phyloP scores from a whole-genome alignment of 2,329 filamentous ascomycete genomes.

The Pleomassaria siparia region DNA sequence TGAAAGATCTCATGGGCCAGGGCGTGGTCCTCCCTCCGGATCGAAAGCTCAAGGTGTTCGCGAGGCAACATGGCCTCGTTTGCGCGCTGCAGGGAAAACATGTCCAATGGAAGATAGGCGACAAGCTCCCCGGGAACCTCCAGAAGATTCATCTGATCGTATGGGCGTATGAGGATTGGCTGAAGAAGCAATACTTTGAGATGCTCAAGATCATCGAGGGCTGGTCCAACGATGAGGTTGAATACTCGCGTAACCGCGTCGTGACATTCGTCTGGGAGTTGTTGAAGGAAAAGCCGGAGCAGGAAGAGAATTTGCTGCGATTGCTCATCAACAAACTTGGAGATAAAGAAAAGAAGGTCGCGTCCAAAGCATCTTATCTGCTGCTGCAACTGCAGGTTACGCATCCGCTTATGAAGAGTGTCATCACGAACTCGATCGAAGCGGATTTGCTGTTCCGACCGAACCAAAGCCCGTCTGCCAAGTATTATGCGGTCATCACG shows the following conservation, averaged over 20 bases:
- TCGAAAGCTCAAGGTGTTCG: conserved; percentile 78
- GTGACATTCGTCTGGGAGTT: conserved; percentile 91
- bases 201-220: conserved; percentile 86
- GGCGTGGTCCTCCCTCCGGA: conserved; percentile 82
- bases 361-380: conserved; percentile 88
- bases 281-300: conserved; percentile 93
- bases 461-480: conserved; percentile 82
- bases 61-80: conserved; percentile 74
- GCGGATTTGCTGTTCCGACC: conserved; percentile 84
- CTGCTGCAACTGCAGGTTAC: conserved; percentile 86
- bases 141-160: conserved; percentile 76
- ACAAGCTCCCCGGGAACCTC: conserved; percentile 71
- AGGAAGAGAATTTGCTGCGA: conserved; percentile 89
- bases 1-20: conserved; percentile 92
- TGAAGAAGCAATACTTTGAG: conserved; percentile 92
- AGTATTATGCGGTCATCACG: conserved; percentile 95
- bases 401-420: conserved; percentile 90
- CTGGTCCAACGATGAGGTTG: conserved; percentile 94
- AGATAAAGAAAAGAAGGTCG: conserved; percentile 92
- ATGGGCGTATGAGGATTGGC: conserved; percentile 93
- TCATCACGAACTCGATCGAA: conserved; percentile 83
- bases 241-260: conserved; percentile 84
- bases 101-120: conserved; percentile 66
- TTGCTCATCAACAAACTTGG: conserved; percentile 95
- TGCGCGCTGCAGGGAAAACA: conserved; percentile 66